Base-by-base conservation (phyloP, 2,329 filamentous ascomycete genomes). In the Penicillium sp. region DNA sequence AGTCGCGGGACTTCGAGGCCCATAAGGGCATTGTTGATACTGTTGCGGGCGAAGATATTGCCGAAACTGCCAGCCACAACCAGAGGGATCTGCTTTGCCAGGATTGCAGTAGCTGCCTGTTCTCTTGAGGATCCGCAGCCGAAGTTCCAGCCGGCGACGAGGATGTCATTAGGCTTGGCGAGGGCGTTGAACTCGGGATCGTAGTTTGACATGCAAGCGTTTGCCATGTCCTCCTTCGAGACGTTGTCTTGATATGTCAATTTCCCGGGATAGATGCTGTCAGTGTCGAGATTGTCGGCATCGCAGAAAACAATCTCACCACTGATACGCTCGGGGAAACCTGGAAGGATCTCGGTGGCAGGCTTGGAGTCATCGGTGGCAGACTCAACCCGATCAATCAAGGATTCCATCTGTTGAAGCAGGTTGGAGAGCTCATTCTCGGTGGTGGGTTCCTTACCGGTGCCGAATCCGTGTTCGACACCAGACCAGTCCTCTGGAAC, bases 141-240 rank as follows among this genome's bases (percentile, higher is more conserved):
- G 68, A 97, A 96, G 78, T 95, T 96, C 78, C 86, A 94, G 30
- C 91, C 91, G 0, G 86, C 76, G 0, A 97, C 91, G 1, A 97
- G 82, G 51, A 97, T 90, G 65, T 97, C 92, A 45, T 84, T 85
- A 0, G 83, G 69, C 60, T 82, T 81, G 42, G 88, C 86, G 34
- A 86, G 78, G 1, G 75, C 71, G 9, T 79, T 72, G 70, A 97
- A 97, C 0, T 78, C 70, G 0, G 81, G 75, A 69, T 97, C 93
- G 75, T 96, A 97, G 79, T 97, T 97, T 70, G 88, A 83, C 91
- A 97, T 97, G 73, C 89, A 92, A 0, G 92, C 91, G 61, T 89
- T 79, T 0, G 91, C 90, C 93, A 97, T 97, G 53, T 84, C 84
- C 57, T 90, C 87, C 0, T 75, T 78, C 0, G 88, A 76, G 1